These are phyloP conservation scores for Aspergillus sparsus DNA, from an alignment of 495 filamentous ascomycete genomes.

Conservation along the genomic window DNA sequence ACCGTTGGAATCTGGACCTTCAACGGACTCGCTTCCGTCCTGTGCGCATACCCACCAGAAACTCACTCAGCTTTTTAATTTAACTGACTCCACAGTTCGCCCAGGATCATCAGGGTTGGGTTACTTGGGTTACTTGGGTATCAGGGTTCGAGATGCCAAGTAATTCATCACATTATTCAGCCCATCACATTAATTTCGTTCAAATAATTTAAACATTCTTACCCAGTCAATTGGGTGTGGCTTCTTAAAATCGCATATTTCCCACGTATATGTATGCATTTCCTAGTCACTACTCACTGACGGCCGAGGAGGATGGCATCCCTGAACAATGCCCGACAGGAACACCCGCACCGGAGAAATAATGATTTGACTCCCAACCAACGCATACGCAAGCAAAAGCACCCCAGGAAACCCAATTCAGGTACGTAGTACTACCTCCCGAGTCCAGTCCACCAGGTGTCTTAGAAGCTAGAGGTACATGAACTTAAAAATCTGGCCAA, in stretches of 20 bases:
- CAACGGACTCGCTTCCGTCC: background rate
- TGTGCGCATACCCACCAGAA: background rate
- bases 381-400: background rate
- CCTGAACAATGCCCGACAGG: background rate
- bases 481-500: too few species aligned
- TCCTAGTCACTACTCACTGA: background rate
- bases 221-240: too few species aligned
- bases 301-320: background rate
- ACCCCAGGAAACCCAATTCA: background rate
- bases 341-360: background rate
- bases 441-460: too few species aligned
- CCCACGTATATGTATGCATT: background rate
- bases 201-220: too few species aligned
- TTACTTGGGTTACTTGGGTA: background rate
- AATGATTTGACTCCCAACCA: background rate
- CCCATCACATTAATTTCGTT: background rate
- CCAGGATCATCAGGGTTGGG: background rate
- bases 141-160: background rate
- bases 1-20: too few species aligned
- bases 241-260: too few species aligned
- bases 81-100: background rate
- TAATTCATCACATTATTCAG: background rate
- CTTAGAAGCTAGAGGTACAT: too few species aligned
- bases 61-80: background rate
- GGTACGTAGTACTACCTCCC: too few species aligned